phyloP scores from a whole-genome alignment of 805 yeast genomes.

The Yueomyces sinensis region DNA sequence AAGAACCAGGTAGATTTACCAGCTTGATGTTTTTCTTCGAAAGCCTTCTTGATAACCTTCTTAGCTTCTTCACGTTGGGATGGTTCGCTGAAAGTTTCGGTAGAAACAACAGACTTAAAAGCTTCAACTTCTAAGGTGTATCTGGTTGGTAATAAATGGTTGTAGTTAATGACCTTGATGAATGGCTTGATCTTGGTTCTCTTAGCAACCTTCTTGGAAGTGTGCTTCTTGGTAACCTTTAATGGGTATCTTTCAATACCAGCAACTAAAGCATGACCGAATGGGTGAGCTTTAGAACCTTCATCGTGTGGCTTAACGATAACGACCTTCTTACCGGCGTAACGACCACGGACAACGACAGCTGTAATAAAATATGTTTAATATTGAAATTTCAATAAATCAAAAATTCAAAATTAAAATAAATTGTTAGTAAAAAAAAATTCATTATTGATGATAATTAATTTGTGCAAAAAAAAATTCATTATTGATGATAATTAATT shows the following conservation, averaged over 20 bases:
- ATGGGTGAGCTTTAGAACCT: conserved; percentile 96
- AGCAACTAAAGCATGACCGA: conserved; percentile 98
- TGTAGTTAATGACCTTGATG: conserved; percentile 98
- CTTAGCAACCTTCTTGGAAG: conserved; percentile 92
- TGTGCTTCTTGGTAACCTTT: conserved; percentile 90
- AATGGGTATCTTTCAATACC: conserved; percentile 98
- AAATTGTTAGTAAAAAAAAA: conserved; percentile 15
- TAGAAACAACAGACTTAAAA: conserved; percentile 80
- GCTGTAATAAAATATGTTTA: conserved; percentile 32
- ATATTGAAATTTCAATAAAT: neutral
- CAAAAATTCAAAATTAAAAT: conserved; percentile 1
- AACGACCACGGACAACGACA: conserved; percentile 99
- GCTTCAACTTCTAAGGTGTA: conserved; percentile 95
- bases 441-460: too few relatives aligned
- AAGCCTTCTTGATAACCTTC: conserved; percentile 97
- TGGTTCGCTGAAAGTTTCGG: conserved; percentile 95
- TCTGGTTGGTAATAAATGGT: conserved; percentile 99
- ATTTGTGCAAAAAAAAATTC: too few relatives aligned
- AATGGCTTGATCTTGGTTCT: conserved; percentile 98
- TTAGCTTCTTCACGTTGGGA: conserved; percentile 97
- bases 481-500: too few relatives aligned
- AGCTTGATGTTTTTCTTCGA: conserved; percentile 98
- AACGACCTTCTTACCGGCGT: conserved; percentile 99
- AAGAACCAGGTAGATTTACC: conserved; percentile 99
- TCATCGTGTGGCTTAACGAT: conserved; percentile 97